A percentile compares a stretch with the other conserved stretches of the same genome.
Conservation (phyloP, 2,329 filamentous ascomycete species). For the Nannizziopsis arthrosporioides region DNA sequence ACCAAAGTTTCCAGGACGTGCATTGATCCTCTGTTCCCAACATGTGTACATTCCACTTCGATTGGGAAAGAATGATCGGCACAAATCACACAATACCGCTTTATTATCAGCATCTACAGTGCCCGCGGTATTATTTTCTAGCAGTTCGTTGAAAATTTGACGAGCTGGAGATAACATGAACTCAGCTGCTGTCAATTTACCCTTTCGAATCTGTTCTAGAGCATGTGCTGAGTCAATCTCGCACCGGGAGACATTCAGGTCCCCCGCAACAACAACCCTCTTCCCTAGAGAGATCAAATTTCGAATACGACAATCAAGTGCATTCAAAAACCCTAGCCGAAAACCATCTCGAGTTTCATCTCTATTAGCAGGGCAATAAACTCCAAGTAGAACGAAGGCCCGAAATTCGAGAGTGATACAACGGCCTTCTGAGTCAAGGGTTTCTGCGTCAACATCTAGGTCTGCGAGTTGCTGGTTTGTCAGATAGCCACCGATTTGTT, state of each 20-base stretch:
- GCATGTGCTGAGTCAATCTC: conserved; percentile 67
- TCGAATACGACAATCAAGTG: conserved; percentile 70
- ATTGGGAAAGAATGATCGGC: conserved; percentile 66
- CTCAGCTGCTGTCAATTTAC: conserved; percentile 54
- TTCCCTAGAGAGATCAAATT: conserved; percentile 74
- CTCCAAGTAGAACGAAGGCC: conserved; percentile 82
- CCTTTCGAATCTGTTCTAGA: conserved; percentile 59
- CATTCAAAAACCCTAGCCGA: conserved; percentile 64
- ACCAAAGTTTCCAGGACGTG: conserved; percentile 88
- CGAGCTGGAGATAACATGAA: conserved; percentile 62
- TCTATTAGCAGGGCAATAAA: conserved; percentile 82
- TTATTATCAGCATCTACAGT: conserved; percentile 50
- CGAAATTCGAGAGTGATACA: conserved; percentile 88
- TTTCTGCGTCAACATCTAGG: conserved; percentile 52
- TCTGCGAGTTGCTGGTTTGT: conserved; percentile 53
- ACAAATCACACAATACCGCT: conserved; percentile 69
- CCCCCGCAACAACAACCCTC: conserved; percentile 71
- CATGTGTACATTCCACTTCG: conserved; percentile 89
- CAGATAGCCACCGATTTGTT: conserved; percentile 85
- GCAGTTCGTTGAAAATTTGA: conserved; percentile 73
- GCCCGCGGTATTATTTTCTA: conserved; percentile 51
- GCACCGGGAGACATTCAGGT: conserved; percentile 66
- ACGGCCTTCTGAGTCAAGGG: conserved; percentile 80
- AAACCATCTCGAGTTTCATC: conserved; percentile 77
- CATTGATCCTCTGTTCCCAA: conserved; percentile 91